Evolutionary conservation across 352 stramenopile genomes (phyloP).

Genomic region (Globisporangium perplexum): DNA sequence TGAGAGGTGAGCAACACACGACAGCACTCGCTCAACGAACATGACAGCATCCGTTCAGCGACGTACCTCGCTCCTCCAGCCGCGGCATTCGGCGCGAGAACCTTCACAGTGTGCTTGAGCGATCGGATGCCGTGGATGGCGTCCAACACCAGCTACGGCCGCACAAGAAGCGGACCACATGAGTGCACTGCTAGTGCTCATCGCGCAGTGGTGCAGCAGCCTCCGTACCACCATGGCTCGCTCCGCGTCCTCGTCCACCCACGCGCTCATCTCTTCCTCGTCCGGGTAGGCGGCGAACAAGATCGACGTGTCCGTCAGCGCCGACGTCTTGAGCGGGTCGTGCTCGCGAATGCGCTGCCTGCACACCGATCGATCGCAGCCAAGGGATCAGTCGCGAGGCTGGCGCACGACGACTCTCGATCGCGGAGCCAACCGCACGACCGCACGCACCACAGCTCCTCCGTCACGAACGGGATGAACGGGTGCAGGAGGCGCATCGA

Average conservation of each 20-base stretch:
- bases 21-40: background rate
- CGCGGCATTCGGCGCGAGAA: slow-evolving; percentile 44
- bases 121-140: slow-evolving; percentile 94
- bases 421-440: too few species aligned
- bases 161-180: background rate
- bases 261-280: slow-evolving; percentile 67
- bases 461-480: slow-evolving; percentile 99
- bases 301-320: slow-evolving; percentile 41
- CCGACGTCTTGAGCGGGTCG: slow-evolving; percentile 27
- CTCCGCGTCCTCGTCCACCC: slow-evolving; percentile 82
- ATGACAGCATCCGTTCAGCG: background rate
- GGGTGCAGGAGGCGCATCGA: slow-evolving; percentile 96
- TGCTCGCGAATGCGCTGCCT: slow-evolving; percentile 58
- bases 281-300: slow-evolving; percentile 81
- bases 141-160: slow-evolving; percentile 59
- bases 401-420: too few species aligned
- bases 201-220: too few species aligned
- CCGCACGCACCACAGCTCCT: slow-evolving; percentile 95
- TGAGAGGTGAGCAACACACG: too few species aligned
- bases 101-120: slow-evolving; percentile 78
- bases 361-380: background rate
- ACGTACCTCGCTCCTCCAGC: slow-evolving; percentile 18
- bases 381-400: too few species aligned
- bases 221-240: slow-evolving; percentile 73
- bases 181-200: too few species aligned